These are phyloP conservation scores for Sporisorium graminicola DNA, from an alignment of 1,284 basidiomycete species.

Conservation along the genomic window DNA sequence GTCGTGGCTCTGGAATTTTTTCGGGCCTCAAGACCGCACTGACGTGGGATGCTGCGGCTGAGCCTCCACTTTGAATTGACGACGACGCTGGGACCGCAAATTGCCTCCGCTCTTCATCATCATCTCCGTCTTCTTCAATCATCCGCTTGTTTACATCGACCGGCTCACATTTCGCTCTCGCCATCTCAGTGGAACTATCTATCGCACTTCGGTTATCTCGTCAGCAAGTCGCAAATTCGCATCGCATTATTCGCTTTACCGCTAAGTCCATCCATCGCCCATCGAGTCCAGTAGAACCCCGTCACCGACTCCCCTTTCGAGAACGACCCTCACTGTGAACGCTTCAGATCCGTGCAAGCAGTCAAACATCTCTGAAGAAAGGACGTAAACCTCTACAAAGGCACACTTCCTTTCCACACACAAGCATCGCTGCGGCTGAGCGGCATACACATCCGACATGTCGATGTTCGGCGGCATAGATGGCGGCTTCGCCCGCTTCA, in stretches of 20 bases:
- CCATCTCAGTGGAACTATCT: neutral
- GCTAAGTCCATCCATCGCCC: too few relatives aligned
- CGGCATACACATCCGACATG: slow-evolving; percentile 5
- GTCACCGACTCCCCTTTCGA: too few relatives aligned
- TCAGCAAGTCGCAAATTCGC: too few relatives aligned
- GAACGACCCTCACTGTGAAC: too few relatives aligned
- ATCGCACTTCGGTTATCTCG: neutral
- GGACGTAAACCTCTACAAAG: too few relatives aligned
- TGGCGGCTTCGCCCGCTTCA: slow-evolving; percentile 47
- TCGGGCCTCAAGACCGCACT: too few relatives aligned
- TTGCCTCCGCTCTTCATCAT: neutral
- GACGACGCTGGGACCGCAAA: neutral
- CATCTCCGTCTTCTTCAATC: neutral
- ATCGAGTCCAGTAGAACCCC: too few relatives aligned
- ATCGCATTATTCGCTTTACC: too few relatives aligned
- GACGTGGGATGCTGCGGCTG: slow-evolving; percentile 11
- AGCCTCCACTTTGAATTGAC: slow-evolving; percentile 28
- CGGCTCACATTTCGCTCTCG: too few relatives aligned
- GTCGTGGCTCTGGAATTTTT: too few relatives aligned
- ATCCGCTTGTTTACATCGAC: neutral
- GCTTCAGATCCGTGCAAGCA: too few relatives aligned
- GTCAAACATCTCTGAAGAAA: too few relatives aligned
- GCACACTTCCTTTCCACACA: neutral
- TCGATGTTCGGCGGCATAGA: slow-evolving; percentile 46
- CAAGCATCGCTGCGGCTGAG: neutral